These are phyloP conservation scores for Fistulifera solaris DNA, from an alignment of 108 stramenopile genomes.

Conservation along the genomic window DNA sequence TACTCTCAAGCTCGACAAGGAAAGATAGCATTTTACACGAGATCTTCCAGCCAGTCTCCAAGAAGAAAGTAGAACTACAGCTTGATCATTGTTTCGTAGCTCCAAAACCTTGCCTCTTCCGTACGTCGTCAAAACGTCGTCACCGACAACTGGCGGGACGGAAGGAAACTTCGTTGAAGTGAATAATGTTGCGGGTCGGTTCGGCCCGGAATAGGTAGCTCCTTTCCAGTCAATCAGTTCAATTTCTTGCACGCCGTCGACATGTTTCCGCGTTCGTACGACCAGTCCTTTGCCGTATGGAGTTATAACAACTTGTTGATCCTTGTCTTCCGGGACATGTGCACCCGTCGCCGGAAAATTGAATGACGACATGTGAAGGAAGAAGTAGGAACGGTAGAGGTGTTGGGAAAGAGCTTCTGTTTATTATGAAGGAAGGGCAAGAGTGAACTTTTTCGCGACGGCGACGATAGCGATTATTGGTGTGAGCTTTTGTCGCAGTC, in stretches of 20 bases:
- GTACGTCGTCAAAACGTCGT: slow-evolving; percentile 52
- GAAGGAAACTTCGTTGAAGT: slow-evolving; percentile 48
- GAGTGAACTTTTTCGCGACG: too few relatives aligned
- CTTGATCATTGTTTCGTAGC: slow-evolving; percentile 7
- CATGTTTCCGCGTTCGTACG: slow-evolving; percentile 24
- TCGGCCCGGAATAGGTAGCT: neutral
- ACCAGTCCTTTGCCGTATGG: slow-evolving; percentile 67
- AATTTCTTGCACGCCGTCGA: slow-evolving; percentile 27
- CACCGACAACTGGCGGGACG: slow-evolving; percentile 34
- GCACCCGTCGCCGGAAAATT: neutral
- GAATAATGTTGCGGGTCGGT: slow-evolving; percentile 35
- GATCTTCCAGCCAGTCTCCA: slow-evolving; percentile 60
- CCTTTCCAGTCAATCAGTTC: slow-evolving; percentile 45
- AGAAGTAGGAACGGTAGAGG: too few relatives aligned
- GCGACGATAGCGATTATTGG: too few relatives aligned
- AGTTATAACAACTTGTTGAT: slow-evolving; percentile 54
- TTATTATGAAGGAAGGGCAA: too few relatives aligned
- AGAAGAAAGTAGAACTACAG: slow-evolving; percentile 41
- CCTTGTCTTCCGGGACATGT: slow-evolving; percentile 41
- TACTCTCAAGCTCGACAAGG: slow-evolving; percentile 27
- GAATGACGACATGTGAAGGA: too few relatives aligned
- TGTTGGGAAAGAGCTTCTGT: too few relatives aligned
- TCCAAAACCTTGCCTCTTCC: slow-evolving; percentile 48
- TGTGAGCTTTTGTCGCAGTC: too few relatives aligned
- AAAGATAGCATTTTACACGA: slow-evolving; percentile 48